Evolutionary conservation across 1,284 basidiomycete species (phyloP).

Genomic region (Mycena sp.): DNA sequence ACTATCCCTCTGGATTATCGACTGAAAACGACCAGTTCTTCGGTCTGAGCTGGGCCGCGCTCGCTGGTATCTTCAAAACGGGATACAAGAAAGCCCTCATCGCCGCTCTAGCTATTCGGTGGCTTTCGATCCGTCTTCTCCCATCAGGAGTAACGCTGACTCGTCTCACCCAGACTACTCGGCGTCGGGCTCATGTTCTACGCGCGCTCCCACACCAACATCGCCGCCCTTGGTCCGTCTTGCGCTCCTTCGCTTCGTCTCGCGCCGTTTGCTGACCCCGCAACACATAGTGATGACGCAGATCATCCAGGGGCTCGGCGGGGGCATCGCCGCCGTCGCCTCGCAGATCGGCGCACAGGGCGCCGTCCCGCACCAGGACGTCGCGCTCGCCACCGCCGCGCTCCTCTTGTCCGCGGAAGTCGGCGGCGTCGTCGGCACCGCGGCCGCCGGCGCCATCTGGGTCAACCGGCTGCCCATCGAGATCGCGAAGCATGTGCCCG

Average conservation of each 20-base stretch:
- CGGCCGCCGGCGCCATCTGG: slow-evolving; percentile 38
- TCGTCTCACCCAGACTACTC: slow-evolving; percentile 31
- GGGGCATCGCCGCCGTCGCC: slow-evolving; percentile 36
- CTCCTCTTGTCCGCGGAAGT: slow-evolving; percentile 36
- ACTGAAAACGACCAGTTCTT: slow-evolving; percentile 19
- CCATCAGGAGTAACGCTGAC: not conserved
- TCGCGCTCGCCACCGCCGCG: slow-evolving; percentile 35
- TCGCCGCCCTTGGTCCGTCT: slow-evolving; percentile 28
- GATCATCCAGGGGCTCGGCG: slow-evolving; percentile 35
- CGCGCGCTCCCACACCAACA: slow-evolving; percentile 26
- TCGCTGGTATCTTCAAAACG: slow-evolving; percentile 26
- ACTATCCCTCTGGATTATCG: not conserved
- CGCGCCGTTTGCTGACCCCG: not conserved
- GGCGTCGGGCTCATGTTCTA: slow-evolving; percentile 35
- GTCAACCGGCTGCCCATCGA: slow-evolving; percentile 31
- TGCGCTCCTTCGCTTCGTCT: not conserved
- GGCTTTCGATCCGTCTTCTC: not conserved
- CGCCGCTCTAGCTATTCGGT: slow-evolving; percentile 26
- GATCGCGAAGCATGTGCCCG: slow-evolving; percentile 32
- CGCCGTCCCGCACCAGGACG: slow-evolving; percentile 39
- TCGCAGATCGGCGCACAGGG: slow-evolving; percentile 38
- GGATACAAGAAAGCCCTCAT: slow-evolving; percentile 28
- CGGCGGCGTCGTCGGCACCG: slow-evolving; percentile 35
- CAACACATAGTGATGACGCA: slow-evolving; percentile 30
- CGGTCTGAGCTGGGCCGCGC: slow-evolving; percentile 21